Base-by-base conservation (phyloP, 495 filamentous ascomycete species). In the Polyplosphaeria fusca region DNA sequence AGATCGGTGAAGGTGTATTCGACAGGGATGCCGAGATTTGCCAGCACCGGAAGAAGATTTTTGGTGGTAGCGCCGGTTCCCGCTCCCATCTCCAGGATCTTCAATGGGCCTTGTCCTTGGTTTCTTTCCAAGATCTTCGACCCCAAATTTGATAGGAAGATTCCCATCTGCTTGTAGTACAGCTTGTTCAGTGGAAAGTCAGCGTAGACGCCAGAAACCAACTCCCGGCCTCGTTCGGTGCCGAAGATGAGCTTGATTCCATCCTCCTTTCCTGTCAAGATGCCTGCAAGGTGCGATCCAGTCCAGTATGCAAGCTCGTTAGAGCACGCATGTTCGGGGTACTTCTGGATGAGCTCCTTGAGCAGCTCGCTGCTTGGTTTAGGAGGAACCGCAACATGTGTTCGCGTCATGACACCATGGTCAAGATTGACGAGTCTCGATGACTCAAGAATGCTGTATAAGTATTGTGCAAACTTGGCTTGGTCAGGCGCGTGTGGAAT, bases 1-100 rank as follows among this genome's bases (percentile, higher is more conserved):
- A 79, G 44, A 39, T 80, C 77, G 0, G 74, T 77, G 55, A 80
- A 77, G 0, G 74, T 79, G 37, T 81, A 83, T 38, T 77, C 44
- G 13, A 56, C 32, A 4, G 44, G 43, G 3, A 47, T 39, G 43
- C 32, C 43, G 4, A 56, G 22, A 20, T 69, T 22, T 30, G 27
- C 41, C 19, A 47, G 37, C 2, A 52, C 1, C 4, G 49, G 37
- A 5, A 52, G 4, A 3, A 52, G 16, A n/a, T 41, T 27, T 4
- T 24, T 23, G 1, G 49, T 52, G 22, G 37, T 40, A 12, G n/a
- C 49, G 14, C 53, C 53, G 4, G 53, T 57, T 4, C 53, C 53
- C 0, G 53, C 53, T 2, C 53, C 53, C 18, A 57, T 28, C 37
- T 57, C 53, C 1, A 55, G 42, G 24, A 61, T 27, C 16, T 41